A percentile compares a stretch with the other conserved stretches of the same genome.
Evolutionary conservation across 495 filamentous ascomycete species (phyloP).

Genomic region (Stereocaulon alpinum): DNA sequence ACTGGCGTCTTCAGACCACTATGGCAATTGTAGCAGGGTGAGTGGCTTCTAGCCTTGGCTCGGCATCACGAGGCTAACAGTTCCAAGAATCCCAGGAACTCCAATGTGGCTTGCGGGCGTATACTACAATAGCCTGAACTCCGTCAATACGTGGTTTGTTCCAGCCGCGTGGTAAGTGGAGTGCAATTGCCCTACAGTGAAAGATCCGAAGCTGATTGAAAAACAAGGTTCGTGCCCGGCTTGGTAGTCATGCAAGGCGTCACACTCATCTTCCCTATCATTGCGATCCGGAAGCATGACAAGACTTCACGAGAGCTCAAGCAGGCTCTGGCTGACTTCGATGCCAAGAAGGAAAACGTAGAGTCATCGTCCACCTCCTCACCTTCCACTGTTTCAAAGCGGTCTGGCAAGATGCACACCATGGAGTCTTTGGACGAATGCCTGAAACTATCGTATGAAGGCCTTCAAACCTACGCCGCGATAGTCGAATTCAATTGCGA

Average conservation of each 20-base stretch:
- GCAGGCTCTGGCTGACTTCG: slow-evolving; percentile 30
- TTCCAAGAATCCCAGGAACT: slow-evolving; percentile 48
- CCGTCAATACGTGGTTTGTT: slow-evolving; percentile 43
- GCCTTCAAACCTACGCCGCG: slow-evolving; percentile 50
- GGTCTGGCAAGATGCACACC: slow-evolving; percentile 33
- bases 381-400: slow-evolving; percentile 28
- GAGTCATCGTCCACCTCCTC: slow-evolving; percentile 18
- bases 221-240: slow-evolving; percentile 42
- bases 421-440: slow-evolving; percentile 52
- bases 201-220: not conserved
- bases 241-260: slow-evolving; percentile 44
- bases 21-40: slow-evolving; percentile 47
- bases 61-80: not conserved
- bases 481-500: slow-evolving; percentile 55
- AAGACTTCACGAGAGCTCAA: slow-evolving; percentile 21
- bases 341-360: slow-evolving; percentile 25
- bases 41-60: slow-evolving; percentile 1
- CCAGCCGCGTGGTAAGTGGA: slow-evolving; percentile 47
- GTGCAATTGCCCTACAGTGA: not conserved
- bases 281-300: slow-evolving; percentile 36
- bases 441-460: slow-evolving; percentile 37
- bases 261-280: slow-evolving; percentile 45
- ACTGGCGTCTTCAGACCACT: slow-evolving; percentile 58
- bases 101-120: slow-evolving; percentile 55
- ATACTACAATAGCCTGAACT: slow-evolving; percentile 47